These are phyloP conservation scores for Blastocystis sp. DNA, from an alignment of 352 stramenopile genomes.

Conservation along the genomic window DNA sequence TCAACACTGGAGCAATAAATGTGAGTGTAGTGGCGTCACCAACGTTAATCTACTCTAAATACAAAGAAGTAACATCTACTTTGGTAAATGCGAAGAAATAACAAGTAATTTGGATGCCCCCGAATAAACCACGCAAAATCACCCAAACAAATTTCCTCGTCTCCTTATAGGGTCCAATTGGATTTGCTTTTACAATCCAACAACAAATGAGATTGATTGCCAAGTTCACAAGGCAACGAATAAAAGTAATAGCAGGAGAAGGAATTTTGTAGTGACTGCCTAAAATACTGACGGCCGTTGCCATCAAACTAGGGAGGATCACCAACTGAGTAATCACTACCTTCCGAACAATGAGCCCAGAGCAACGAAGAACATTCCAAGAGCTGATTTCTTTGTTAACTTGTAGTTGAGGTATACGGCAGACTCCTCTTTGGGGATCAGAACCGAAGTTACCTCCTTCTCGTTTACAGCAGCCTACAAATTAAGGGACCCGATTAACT, in stretches of 20 bases:
- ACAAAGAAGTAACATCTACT: background rate
- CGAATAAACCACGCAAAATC: constrained; percentile 62
- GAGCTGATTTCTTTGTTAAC: constrained; percentile 63
- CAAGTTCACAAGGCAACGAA: constrained; percentile 58
- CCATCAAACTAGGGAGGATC: constrained; percentile 35
- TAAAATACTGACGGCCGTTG: constrained; percentile 30
- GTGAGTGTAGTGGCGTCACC: constrained; percentile 67
- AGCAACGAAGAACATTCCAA: constrained; percentile 48
- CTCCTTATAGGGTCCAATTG: constrained; percentile 62
- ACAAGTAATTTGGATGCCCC: constrained; percentile 68
- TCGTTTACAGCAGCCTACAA: background rate
- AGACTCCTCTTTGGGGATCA: background rate
- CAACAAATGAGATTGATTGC: constrained; percentile 66
- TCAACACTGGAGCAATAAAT: constrained; percentile 69
- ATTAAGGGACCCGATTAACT: background rate
- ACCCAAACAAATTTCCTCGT: constrained; percentile 49
- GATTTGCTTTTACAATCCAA: constrained; percentile 37
- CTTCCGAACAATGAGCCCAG: constrained; percentile 51
- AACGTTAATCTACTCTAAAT: constrained; percentile 21
- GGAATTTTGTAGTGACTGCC: constrained; percentile 58
- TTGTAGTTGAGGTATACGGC: constrained; percentile 19
- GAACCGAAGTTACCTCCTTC: too few relatives aligned
- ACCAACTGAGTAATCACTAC: background rate
- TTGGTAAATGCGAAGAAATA: constrained; percentile 67
- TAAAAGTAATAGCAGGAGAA: constrained; percentile 59